Conservation (phyloP, 768 basidiomycete genomes). For the Tulasnella calospora region DNA sequence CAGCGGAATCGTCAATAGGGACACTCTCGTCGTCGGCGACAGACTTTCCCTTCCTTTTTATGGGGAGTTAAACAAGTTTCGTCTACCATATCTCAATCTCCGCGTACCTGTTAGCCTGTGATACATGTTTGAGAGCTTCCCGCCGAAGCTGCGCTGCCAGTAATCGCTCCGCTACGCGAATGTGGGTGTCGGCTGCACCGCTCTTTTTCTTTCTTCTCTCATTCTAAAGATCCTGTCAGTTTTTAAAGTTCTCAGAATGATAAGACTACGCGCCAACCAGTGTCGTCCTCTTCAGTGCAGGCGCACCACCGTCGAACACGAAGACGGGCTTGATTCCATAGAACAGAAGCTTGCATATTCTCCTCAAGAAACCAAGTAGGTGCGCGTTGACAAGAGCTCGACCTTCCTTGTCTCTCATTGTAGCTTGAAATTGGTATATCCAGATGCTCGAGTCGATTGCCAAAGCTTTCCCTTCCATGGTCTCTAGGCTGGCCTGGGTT, state of each 20-base stretch:
- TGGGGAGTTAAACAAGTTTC: neutral
- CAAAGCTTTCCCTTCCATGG: constrained; percentile 87
- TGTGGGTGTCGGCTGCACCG: constrained; percentile 82
- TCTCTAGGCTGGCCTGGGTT: constrained; percentile 63
- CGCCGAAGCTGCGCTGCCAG: constrained; percentile 90
- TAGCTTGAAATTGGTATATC: constrained; percentile 99
- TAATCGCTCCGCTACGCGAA: constrained; percentile 82
- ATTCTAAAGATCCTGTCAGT: constrained; percentile 46
- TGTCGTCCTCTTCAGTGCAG: constrained; percentile 79
- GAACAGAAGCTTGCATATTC: constrained; percentile 91
- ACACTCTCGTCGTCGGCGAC: constrained; percentile 1
- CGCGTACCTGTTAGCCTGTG: constrained; percentile 19
- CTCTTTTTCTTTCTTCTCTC: constrained; percentile 87
- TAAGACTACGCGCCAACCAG: constrained; percentile 51
- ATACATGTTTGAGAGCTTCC: constrained; percentile 61
- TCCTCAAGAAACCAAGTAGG: constrained; percentile 80
- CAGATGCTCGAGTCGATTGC: constrained; percentile 99
- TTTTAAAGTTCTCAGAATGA: neutral
- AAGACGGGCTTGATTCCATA: constrained; percentile 98
- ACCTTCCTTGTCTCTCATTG: constrained; percentile 97
- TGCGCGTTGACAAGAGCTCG: constrained; percentile 87
- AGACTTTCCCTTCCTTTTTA: neutral
- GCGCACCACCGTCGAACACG: constrained; percentile 97
- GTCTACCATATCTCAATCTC: neutral
- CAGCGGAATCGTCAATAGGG: constrained; percentile 57